Evolutionary conservation across 257 asterid species (phyloP).

Genomic region (Lantana camara): DNA sequence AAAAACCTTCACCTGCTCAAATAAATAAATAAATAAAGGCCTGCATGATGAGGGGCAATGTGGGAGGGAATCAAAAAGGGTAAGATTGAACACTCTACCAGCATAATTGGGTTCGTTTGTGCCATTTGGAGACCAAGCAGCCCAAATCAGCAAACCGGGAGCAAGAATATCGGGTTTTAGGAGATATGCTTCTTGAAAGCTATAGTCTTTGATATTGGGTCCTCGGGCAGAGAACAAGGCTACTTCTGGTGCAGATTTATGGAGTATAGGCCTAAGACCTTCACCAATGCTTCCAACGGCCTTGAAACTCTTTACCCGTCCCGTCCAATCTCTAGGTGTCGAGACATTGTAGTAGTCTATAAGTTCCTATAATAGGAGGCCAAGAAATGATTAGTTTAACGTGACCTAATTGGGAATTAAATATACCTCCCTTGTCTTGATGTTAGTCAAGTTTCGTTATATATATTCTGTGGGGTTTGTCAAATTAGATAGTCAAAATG

Average conservation of each 20-base stretch:
- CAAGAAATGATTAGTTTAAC: constrained; percentile 8
- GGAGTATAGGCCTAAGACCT: constrained; percentile 81
- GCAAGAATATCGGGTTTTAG: constrained; percentile 97
- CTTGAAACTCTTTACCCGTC: constrained; percentile 87
- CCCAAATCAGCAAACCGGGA: constrained; percentile 98
- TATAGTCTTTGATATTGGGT: constrained; percentile 91
- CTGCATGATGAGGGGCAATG: neutral
- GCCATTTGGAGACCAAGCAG: constrained; percentile 98
- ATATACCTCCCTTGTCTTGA: too few relatives aligned
- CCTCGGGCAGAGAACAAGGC: constrained; percentile 98
- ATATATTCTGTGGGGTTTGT: too few relatives aligned
- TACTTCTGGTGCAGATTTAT: constrained; percentile 96
- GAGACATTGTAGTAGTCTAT: constrained; percentile 85
- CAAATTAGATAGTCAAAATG: too few relatives aligned
- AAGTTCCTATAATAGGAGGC: constrained; percentile 59
- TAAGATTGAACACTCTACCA: constrained; percentile 52
- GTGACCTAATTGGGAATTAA: too few relatives aligned
- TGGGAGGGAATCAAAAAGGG: neutral
- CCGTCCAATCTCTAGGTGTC: constrained; percentile 92
- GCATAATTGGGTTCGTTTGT: constrained; percentile 87
- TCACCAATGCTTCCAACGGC: constrained; percentile 88
- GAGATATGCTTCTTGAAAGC: constrained; percentile 93
- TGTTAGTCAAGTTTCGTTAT: too few relatives aligned
- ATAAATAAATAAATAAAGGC: constrained; percentile 15
- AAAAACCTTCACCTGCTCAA: constrained; percentile 81